Percentiles rank a stretch among this genome's conserved stretches.
Conservation (phyloP, 345 rosid species). For the Hibiscus trionum region DNA sequence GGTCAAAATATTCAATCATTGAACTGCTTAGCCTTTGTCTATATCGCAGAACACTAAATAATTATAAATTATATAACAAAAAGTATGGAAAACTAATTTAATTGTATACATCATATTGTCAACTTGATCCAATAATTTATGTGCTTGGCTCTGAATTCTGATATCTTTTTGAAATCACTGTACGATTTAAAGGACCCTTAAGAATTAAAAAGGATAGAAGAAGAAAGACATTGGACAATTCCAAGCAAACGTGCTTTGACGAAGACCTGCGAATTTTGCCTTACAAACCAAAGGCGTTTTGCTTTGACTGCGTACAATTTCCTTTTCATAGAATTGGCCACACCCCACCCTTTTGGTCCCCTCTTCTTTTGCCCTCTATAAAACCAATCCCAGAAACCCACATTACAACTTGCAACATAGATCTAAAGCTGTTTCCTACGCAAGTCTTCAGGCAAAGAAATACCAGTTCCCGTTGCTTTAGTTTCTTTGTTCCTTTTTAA, state of each 20-base stretch:
- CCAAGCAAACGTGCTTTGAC: background rate
- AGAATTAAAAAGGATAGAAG: background rate
- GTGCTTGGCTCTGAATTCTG: no score
- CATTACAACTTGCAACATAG: background rate
- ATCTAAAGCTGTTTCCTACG: background rate
- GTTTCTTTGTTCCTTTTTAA: background rate
- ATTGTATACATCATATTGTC: no score
- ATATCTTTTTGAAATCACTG: no score
- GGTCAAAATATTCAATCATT: background rate
- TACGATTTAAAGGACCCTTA: no score
- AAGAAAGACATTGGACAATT: background rate
- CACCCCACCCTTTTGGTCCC: background rate
- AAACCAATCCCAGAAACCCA: background rate
- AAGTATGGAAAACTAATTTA: no score
- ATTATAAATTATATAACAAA: no score
- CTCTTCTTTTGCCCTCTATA: background rate
- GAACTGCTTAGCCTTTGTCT: background rate
- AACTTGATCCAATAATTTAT: no score
- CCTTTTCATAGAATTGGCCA: background rate
- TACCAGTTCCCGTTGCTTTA: background rate
- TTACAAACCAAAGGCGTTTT: background rate
- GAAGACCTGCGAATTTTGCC: background rate
- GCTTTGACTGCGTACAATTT: conserved; percentile 5
- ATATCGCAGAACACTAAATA: no score
- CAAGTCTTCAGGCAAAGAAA: background rate